Conservation (phyloP, 768 basidiomycete species). For the Panus rudis region DNA sequence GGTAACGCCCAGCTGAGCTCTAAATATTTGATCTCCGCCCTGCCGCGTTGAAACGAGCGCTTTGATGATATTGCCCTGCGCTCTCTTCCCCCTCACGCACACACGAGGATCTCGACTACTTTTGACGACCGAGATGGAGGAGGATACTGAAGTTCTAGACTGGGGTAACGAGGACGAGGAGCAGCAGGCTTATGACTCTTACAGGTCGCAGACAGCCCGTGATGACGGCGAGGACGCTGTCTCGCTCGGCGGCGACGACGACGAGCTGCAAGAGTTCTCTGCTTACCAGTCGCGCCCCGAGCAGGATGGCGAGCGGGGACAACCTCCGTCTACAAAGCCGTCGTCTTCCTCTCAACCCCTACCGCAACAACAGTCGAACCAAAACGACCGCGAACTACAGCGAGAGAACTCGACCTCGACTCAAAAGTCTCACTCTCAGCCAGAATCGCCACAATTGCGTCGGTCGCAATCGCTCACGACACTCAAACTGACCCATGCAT, state of each 20-base stretch:
- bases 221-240: constrained; percentile 56
- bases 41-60: too few relatives aligned
- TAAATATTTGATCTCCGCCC: too few relatives aligned
- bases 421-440: constrained; percentile 12
- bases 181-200: constrained; percentile 13
- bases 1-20: too few relatives aligned
- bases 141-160: constrained; percentile 64
- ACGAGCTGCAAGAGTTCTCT: constrained; percentile 45
- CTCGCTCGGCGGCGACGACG: constrained; percentile 63
- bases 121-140: constrained; percentile 49
- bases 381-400: constrained; percentile 15
- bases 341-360: background rate
- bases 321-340: constrained; percentile 13
- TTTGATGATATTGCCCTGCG: too few relatives aligned
- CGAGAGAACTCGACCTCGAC: constrained; percentile 17
- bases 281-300: constrained; percentile 35
- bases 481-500: constrained; percentile 51
- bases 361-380: constrained; percentile 3
- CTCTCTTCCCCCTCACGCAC: too few relatives aligned
- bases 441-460: constrained; percentile 18
- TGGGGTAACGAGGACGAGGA: constrained; percentile 55
- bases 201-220: constrained; percentile 6
- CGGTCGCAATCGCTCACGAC: constrained; percentile 23
- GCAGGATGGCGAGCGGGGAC: constrained; percentile 11
- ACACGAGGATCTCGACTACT: constrained; percentile 8